Conservation (phyloP, 2,329 filamentous ascomycete species). For the Sordariomycetes sp. region DNA sequence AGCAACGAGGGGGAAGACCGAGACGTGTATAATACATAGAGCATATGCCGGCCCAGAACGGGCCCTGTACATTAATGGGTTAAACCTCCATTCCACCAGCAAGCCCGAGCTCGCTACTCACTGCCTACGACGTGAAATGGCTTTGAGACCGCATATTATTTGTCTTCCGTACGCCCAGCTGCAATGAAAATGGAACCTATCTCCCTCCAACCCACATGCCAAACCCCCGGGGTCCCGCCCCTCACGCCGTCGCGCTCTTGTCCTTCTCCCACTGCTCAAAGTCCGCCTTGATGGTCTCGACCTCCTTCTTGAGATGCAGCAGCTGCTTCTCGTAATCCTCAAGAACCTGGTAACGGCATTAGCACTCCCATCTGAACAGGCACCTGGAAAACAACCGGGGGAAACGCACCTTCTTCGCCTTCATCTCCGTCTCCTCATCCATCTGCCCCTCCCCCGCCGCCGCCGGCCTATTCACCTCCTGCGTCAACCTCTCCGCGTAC, state of each 20-base stretch:
- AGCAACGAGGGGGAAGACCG: background rate
- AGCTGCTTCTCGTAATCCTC: slow-evolving; percentile 77
- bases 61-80: slow-evolving; percentile 4
- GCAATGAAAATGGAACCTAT: background rate
- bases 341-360: slow-evolving; percentile 47
- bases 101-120: background rate
- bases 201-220: background rate
- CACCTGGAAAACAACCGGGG: slow-evolving; percentile 3
- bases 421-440: slow-evolving; percentile 59
- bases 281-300: slow-evolving; percentile 50
- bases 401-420: slow-evolving; percentile 59
- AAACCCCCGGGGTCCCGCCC: background rate
- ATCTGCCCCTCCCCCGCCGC: slow-evolving; percentile 44
- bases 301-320: slow-evolving; percentile 62
- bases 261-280: slow-evolving; percentile 45
- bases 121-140: background rate
- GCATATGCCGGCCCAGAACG: background rate
- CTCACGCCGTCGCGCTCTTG: slow-evolving; percentile 13
- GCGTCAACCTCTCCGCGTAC: slow-evolving; percentile 60
- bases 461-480: slow-evolving; percentile 61
- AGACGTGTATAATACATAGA: slow-evolving; percentile 3
- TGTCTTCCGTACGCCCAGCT: background rate
- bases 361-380: background rate
- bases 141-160: background rate
- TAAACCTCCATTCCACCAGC: background rate